Base-by-base conservation (phyloP, 2,329 filamentous ascomycete genomes). In the Monosporascus sp. region DNA sequence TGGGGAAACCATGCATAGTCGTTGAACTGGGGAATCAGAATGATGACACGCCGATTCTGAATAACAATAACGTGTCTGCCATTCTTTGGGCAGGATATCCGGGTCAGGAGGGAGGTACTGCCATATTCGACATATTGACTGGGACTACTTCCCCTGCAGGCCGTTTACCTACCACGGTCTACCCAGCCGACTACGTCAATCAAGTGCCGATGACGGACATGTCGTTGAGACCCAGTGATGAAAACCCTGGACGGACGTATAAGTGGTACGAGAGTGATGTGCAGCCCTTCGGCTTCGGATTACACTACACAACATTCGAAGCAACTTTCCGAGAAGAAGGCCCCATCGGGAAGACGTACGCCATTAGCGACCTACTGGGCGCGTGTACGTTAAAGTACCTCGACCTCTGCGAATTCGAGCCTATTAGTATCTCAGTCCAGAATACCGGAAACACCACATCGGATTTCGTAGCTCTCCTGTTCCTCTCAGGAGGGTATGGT, bases 31-130 rank as follows among this genome's bases (percentile, higher is more conserved):
- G 80, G 5, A 62, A 63, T 6, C 72, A 76, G 58, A 62, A 79
- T 39, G 78, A 81, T 56, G 69, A 69, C 44, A 66, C 71, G 4
- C 68, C 75, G 2, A 63, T 80, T 14, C 61, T 74, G 4, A 62
- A 61, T 14, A 77, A 79, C 52, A 53, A 61, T 1, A 75, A 75
- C 51, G 69, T 81, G 57, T 71, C 67, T 27, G 71, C 75, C 5
- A 57, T 81, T 1, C 48, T 81, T 0, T 81, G 78, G 77, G 75
- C 68, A 1, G 76, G 77, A 2, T 80, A 77, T 56, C 78, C 78
- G 1, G 77, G 78, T 3, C 78, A 81, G 65, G 73, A 75, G 51
- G 78, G 78, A 14, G 78, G 78, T 11, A 65, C 67, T 6, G 78
- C 78, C 0, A 62, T 80, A 8, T 65, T 80, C 48, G 70, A 80